phyloP scores from a whole-genome alignment of 257 asterid species.

The Fraxinus excelsior region DNA sequence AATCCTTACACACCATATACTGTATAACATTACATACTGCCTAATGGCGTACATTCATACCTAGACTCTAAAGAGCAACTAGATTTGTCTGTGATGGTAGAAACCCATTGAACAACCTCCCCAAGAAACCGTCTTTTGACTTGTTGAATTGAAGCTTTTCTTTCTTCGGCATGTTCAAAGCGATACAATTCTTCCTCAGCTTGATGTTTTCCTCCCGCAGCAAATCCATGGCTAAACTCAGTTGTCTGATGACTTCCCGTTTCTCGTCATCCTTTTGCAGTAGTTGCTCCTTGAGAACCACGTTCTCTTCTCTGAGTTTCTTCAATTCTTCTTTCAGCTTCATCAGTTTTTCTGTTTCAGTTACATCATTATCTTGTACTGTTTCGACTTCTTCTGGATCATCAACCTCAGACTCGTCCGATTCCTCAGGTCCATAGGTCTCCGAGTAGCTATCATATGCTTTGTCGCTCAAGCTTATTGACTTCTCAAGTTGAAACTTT shows the following conservation, averaged over 20 bases:
- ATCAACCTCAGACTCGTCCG: constrained; percentile 74
- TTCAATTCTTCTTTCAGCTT: constrained; percentile 55
- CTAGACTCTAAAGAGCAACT: constrained; percentile 37
- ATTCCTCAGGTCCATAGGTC: constrained; percentile 56
- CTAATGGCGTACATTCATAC: constrained; percentile 1
- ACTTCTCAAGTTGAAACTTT: constrained; percentile 50
- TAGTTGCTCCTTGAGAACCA: constrained; percentile 50
- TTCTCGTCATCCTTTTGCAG: constrained; percentile 83
- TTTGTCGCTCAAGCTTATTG: constrained; percentile 47
- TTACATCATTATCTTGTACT: background rate
- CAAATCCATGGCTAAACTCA: constrained; percentile 69
- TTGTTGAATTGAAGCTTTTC: constrained; percentile 38
- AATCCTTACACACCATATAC: constrained; percentile 21
- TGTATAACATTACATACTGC: constrained; percentile 10
- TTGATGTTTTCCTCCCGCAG: constrained; percentile 65
- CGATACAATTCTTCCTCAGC: constrained; percentile 42
- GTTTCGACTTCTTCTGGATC: constrained; percentile 64
- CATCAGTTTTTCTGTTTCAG: constrained; percentile 31
- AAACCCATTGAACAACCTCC: constrained; percentile 56
- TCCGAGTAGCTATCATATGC: constrained; percentile 83
- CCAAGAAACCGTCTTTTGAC: constrained; percentile 54
- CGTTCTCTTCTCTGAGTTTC: constrained; percentile 56
- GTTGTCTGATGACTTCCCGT: constrained; percentile 82
- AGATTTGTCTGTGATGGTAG: constrained; percentile 38
- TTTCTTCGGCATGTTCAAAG: constrained; percentile 40